Evolutionary conservation across 768 basidiomycete genomes (phyloP).

Genomic region (Mrakia hoshinonis): DNA sequence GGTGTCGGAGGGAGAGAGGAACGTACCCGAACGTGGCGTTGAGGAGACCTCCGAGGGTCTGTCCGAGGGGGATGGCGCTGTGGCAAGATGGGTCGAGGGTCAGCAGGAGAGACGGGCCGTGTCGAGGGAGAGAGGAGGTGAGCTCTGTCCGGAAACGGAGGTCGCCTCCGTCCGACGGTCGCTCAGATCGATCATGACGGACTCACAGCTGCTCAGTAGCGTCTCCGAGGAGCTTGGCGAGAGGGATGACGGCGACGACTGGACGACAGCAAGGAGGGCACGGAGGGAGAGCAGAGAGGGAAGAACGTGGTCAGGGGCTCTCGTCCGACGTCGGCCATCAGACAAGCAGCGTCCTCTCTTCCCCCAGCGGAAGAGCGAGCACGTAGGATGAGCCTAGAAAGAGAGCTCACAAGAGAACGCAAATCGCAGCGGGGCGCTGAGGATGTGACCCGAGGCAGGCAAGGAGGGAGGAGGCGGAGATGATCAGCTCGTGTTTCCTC

Average conservation of each 20-base stretch:
- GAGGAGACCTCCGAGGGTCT: conserved; percentile 52
- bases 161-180: too few species aligned
- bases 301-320: too few species aligned
- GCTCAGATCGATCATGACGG: too few species aligned
- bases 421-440: conserved; percentile 48
- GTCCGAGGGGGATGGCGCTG: conserved; percentile 54
- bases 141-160: too few species aligned
- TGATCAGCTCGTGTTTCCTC: background rate
- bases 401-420: conserved; percentile 37
- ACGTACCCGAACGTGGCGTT: conserved; percentile 46
- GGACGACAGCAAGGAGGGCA: conserved; percentile 42
- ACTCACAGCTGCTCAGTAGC: conserved; percentile 39
- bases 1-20: conserved; percentile 22
- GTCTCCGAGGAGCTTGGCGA: conserved; percentile 61
- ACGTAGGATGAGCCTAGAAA: background rate
- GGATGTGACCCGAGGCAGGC: background rate
- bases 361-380: background rate
- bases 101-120: too few species aligned
- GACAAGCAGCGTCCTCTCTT: too few species aligned
- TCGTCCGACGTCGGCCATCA: too few species aligned
- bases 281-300: background rate
- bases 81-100: too few species aligned
- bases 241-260: conserved; percentile 74
- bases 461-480: conserved; percentile 68
- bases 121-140: too few species aligned